Conservation (phyloP, 2,329 filamentous ascomycete species). For the Cladosporium oxysporum region DNA sequence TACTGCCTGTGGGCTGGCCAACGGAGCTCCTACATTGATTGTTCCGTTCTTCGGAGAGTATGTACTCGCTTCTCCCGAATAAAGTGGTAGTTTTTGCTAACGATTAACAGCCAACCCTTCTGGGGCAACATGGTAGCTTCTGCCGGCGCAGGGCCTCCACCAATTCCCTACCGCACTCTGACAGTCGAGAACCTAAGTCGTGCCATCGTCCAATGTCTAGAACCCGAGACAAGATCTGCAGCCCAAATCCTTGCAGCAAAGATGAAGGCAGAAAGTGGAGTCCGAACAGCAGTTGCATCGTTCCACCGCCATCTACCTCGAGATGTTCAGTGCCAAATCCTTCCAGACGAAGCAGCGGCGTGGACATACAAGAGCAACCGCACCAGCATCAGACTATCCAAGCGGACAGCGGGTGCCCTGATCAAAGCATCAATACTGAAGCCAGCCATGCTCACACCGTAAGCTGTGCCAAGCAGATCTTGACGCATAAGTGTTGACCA, state of each 20-base stretch:
- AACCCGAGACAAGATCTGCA: constrained; percentile 59
- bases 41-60: constrained; percentile 59
- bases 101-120: constrained; percentile 46
- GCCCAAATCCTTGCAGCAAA: constrained; percentile 60
- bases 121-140: constrained; percentile 51
- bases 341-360: constrained; percentile 64
- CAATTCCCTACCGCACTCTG: constrained; percentile 73
- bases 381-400: constrained; percentile 60
- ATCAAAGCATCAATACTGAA: constrained; percentile 50
- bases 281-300: constrained; percentile 65
- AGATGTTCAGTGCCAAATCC: constrained; percentile 66
- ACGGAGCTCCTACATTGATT: constrained; percentile 53
- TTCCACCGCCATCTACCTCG: constrained; percentile 65
- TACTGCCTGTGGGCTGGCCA: constrained; percentile 53
- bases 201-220: constrained; percentile 52
- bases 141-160: constrained; percentile 63
- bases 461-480: constrained; percentile 59
- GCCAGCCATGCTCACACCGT: constrained; percentile 63
- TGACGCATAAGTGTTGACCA: constrained; percentile 62
- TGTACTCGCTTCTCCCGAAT: constrained; percentile 40
- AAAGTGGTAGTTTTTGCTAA: constrained; percentile 18
- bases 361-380: constrained; percentile 61
- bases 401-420: constrained; percentile 65
- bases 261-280: constrained; percentile 68
- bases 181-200: constrained; percentile 43